Evolutionary conservation across 1,284 basidiomycete species (phyloP).

Genomic region (Marasmius tenuissimus): DNA sequence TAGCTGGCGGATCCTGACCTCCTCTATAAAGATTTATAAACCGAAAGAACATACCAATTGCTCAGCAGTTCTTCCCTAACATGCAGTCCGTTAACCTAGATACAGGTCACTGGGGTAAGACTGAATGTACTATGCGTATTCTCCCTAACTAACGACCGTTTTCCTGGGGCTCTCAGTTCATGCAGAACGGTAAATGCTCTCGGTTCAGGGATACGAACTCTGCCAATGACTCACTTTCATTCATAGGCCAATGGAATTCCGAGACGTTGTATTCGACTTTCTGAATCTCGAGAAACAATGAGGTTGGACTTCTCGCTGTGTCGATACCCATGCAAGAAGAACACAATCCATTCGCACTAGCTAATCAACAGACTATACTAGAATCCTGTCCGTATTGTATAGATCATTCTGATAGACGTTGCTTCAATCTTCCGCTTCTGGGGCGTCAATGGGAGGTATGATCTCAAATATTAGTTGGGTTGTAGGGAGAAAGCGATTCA

Average conservation of each 20-base stretch:
- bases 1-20: not conserved
- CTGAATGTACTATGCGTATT: not conserved
- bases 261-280: not conserved
- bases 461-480: not conserved
- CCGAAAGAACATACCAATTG: not conserved
- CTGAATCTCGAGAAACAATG: not conserved
- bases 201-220: not conserved
- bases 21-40: conserved; percentile 2
- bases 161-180: not conserved
- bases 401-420: no score
- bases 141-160: not conserved
- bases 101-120: not conserved
- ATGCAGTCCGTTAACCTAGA: not conserved
- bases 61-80: not conserved
- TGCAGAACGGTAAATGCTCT: not conserved
- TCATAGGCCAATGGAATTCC: not conserved
- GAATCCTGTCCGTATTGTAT: no score
- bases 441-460: no score
- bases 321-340: not conserved
- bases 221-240: not conserved
- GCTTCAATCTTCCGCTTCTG: no score
- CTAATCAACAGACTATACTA: no score
- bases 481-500: not conserved
- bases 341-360: no score
- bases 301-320: not conserved